Evolutionary conservation across 2,329 filamentous ascomycete species (phyloP).

Genomic region (Cladorrhinum sp.): DNA sequence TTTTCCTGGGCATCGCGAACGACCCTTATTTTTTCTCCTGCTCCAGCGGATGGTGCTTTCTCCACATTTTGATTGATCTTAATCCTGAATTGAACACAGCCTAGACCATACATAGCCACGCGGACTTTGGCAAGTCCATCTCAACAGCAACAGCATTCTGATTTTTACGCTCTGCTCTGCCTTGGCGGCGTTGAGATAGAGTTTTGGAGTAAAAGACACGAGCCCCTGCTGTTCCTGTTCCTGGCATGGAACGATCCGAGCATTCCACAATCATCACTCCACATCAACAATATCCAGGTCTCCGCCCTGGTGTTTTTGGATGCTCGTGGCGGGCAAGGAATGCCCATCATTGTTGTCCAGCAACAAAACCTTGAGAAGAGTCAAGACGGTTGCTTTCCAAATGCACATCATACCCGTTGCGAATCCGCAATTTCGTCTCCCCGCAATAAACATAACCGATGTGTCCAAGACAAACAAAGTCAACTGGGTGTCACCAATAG

Average conservation of each 20-base stretch:
- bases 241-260: not conserved
- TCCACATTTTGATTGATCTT: not conserved
- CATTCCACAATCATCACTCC: not conserved
- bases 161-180: not conserved
- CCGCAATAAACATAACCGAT: not conserved
- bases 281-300: not conserved
- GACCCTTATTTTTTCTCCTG: not conserved
- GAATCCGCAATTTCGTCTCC: not conserved
- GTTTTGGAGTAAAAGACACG: not conserved
- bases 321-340: not conserved
- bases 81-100: not conserved
- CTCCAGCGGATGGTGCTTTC: not conserved
- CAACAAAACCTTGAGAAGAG: not conserved
- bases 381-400: not conserved
- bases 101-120: not conserved
- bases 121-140: not conserved
- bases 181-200: not conserved
- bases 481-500: not conserved
- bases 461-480: not conserved
- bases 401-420: not conserved
- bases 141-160: not conserved
- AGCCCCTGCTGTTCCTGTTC: not conserved
- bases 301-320: not conserved
- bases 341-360: not conserved
- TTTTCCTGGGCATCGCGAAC: constrained; percentile 1